Evolutionary conservation across 2,329 filamentous ascomycete genomes (phyloP).

Genomic region (Stemphylium lycopersici): DNA sequence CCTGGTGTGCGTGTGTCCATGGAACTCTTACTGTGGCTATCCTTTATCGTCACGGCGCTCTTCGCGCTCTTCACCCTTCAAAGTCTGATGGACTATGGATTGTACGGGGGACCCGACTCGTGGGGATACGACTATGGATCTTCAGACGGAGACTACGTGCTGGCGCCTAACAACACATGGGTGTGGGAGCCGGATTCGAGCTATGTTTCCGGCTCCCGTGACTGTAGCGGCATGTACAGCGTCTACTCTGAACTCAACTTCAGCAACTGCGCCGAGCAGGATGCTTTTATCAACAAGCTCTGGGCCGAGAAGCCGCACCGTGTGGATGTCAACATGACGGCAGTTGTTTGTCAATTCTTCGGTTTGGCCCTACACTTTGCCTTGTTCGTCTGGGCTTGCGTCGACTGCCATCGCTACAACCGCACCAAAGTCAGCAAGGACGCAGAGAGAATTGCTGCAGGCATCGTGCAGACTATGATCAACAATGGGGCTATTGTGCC

Average conservation of each 20-base stretch:
- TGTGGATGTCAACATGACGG: slow-evolving; percentile 28
- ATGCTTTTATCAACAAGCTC: slow-evolving; percentile 39
- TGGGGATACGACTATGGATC: slow-evolving; percentile 13
- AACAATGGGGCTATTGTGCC: slow-evolving; percentile 37
- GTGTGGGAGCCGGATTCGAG: slow-evolving; percentile 25
- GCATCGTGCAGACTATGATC: slow-evolving; percentile 46
- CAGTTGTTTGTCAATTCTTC: slow-evolving; percentile 40
- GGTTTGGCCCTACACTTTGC: slow-evolving; percentile 40
- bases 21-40: slow-evolving; percentile 47
- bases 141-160: slow-evolving; percentile 29
- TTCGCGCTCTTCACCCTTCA: slow-evolving; percentile 28
- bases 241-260: slow-evolving; percentile 17
- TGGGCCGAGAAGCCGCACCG: slow-evolving; percentile 33
- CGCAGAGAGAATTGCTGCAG: slow-evolving; percentile 41
- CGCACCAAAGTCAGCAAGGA: slow-evolving; percentile 33
- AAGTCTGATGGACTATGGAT: slow-evolving; percentile 25
- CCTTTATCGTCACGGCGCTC: slow-evolving; percentile 36
- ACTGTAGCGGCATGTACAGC: slow-evolving; percentile 17
- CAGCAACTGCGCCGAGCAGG: slow-evolving; percentile 34
- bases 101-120: slow-evolving; percentile 16
- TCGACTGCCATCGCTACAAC: slow-evolving; percentile 40
- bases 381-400: slow-evolving; percentile 49
- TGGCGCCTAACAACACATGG: slow-evolving; percentile 42
- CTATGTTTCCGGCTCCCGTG: slow-evolving; percentile 19
- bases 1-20: slow-evolving; percentile 44